Evolutionary conservation across 208 protist genomes (phyloP), one percentile per base, ranked within the genome.

Genomic region (Sergeia podlipaevii): DNA sequence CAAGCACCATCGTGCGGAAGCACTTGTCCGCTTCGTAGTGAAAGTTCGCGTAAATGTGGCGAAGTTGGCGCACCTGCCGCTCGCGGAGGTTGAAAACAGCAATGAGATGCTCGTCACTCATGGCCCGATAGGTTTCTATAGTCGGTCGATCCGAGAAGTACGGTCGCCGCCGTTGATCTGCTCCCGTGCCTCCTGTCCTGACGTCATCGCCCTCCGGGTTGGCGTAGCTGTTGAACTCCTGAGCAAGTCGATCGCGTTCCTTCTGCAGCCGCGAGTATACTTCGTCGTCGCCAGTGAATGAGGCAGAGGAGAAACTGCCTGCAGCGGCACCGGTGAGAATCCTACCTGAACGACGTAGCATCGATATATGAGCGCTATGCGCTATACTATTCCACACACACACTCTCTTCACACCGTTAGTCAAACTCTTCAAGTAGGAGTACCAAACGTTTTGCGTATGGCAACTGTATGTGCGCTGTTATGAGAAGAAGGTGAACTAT

Each of bases 11-110:
- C 44, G 78, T 84, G 18, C 87, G 70, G 34, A 87, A 85, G 51
- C 74, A 57, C 42, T 83, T 85, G 49, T 94, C 87, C 1, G 65
- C 77, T 5, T 94, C 80, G 60, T 94, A 94, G 66, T 94, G 87
- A 38, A 94, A 91, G 34, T 61, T 74, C 51, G 89, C 77, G 66
- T 94, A 94, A 29, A 94, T 72, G 30, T 27, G 29, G 3, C 81
- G 77, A 27, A 94, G 61, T 64, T 90, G 47, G 4, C 55, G 47
- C 2, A 86, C 70, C 37, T 94, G 83, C 29, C 37, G 11, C 29
- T 88, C 84, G 4, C 84, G 80, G 15, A 51, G 69, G 18, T 48
- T 63, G 30, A 90, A 66, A n/a, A 90, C 71, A 4, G 39, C 46
- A 30, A 77, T 32, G 15, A 94, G 79, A 32, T 79, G 65, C 1